Evolutionary conservation across 768 basidiomycete species (phyloP).

Genomic region (Chalciporus sphaerocephalus): DNA sequence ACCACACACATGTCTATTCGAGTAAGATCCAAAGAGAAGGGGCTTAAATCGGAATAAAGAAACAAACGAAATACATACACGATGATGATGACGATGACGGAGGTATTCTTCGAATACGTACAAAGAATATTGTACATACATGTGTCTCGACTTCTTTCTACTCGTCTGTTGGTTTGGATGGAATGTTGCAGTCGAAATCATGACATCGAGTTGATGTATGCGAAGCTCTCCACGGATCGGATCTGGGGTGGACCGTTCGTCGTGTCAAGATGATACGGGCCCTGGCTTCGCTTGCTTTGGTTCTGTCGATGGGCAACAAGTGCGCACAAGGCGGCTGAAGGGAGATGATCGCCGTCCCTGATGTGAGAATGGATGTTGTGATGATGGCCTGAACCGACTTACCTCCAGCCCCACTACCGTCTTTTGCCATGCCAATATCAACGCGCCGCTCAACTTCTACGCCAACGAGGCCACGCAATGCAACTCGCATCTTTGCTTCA

Average conservation of each 20-base stretch:
- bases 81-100: conserved; percentile 3
- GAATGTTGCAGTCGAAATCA: conserved; percentile 6
- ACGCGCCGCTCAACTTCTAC: conserved; percentile 74
- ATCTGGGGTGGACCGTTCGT: conserved; percentile 8
- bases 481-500: conserved; percentile 65
- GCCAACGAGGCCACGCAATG: conserved; percentile 74
- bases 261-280: conserved; percentile 6
- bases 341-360: conserved; percentile 2
- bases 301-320: conserved; percentile 38
- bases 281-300: conserved; percentile 10
- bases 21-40: background rate
- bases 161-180: background rate
- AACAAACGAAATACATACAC: background rate
- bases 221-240: conserved; percentile 8
- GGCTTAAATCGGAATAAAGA: background rate
- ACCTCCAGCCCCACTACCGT: conserved; percentile 98
- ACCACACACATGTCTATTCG: background rate
- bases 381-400: conserved; percentile 28
- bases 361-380: background rate
- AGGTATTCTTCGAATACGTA: conserved; percentile 9
- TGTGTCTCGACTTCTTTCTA: background rate
- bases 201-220: conserved; percentile 20
- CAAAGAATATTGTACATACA: conserved; percentile 3
- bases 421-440: conserved; percentile 90
- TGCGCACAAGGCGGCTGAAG: conserved; percentile 79